phyloP scores from a whole-genome alignment of 768 basidiomycete genomes.

The Leccinum imitatum region DNA sequence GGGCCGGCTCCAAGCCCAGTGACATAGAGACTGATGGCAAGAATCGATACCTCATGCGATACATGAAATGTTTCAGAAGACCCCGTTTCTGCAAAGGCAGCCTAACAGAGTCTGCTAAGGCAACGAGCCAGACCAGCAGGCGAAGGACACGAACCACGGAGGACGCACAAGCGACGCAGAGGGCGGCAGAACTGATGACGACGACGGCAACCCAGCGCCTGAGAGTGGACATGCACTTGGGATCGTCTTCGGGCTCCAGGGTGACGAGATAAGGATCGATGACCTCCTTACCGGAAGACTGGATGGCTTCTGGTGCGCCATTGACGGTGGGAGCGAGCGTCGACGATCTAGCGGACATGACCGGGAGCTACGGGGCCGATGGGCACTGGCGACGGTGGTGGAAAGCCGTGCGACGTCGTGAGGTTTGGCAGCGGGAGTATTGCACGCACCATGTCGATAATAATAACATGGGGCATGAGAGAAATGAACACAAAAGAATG shows the following conservation, averaged over 20 bases:
- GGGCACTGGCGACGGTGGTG: neutral
- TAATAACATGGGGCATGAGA: slow-evolving; percentile 11
- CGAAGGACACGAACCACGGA: slow-evolving; percentile 45
- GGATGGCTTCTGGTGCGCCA: slow-evolving; percentile 2
- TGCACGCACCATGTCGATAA: neutral
- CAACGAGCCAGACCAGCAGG: neutral
- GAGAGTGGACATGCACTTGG: slow-evolving; percentile 38
- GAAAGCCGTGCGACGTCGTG: neutral
- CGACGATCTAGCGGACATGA: slow-evolving; percentile 10
- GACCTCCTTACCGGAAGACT: neutral
- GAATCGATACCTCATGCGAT: slow-evolving; percentile 49
- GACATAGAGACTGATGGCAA: slow-evolving; percentile 48
- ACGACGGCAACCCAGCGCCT: slow-evolving; percentile 51
- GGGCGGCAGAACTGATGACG: slow-evolving; percentile 45
- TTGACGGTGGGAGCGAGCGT: slow-evolving; percentile 11
- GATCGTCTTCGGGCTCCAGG: slow-evolving; percentile 43
- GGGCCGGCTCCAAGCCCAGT: slow-evolving; percentile 36
- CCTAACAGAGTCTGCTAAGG: slow-evolving; percentile 33
- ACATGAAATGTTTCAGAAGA: slow-evolving; percentile 54
- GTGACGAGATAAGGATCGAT: slow-evolving; percentile 30
- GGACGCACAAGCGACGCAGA: slow-evolving; percentile 55
- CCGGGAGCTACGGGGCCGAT: neutral
- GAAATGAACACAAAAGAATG: neutral
- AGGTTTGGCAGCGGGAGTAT: neutral
- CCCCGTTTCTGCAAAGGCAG: slow-evolving; percentile 61